Evolutionary conservation across 768 basidiomycete species (phyloP), one percentile per base, ranked within the genome.

Genomic region (Dendrothele bispora): DNA sequence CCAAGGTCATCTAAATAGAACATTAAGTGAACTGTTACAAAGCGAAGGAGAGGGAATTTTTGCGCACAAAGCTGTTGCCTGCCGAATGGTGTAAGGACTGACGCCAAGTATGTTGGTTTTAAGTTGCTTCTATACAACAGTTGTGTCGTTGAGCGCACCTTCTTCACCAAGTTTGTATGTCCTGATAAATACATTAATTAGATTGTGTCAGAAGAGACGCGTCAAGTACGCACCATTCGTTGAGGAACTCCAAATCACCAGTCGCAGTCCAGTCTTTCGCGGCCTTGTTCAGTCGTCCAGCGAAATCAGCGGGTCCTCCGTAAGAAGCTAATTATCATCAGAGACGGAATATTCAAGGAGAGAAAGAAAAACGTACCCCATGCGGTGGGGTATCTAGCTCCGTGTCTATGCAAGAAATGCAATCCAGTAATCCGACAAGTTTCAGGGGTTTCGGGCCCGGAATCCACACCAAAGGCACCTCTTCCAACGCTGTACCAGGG

Each of bases 111-210:
- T n/a, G n/a, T n/a, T n/a, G n/a, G n/a, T n/a, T n/a, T n/a, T n/a
- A n/a, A n/a, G n/a, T n/a, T n/a, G n/a, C n/a, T n/a, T n/a, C n/a
- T n/a, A n/a, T n/a, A n/a, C n/a, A n/a, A n/a, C n/a, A n/a, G n/a
- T n/a, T n/a, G n/a, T n/a, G n/a, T n/a, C n/a, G n/a, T n/a, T n/a
- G n/a, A n/a, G n/a, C n/a, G n/a, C n/a, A n/a, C n/a, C n/a, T 71
- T 97, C 94, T 70, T 86, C 84, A 12, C 94, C 95, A 2, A 98
- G 80, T 56, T 89, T 88, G 66, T 92, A 95, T 5, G 86, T 84
- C 94, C 90, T 91, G 52, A 11, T 44, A 22, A 29, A 21, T 21
- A 2, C n/a, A 32, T 50, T 42, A 43, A 45, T 32, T 36, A 42
- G 36, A 27, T 32, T 14, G 10, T 7, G 12, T 35, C 30, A 14